These are phyloP conservation scores for Porcisia deanei DNA, from an alignment of 208 protist genomes.

Conservation along the genomic window DNA sequence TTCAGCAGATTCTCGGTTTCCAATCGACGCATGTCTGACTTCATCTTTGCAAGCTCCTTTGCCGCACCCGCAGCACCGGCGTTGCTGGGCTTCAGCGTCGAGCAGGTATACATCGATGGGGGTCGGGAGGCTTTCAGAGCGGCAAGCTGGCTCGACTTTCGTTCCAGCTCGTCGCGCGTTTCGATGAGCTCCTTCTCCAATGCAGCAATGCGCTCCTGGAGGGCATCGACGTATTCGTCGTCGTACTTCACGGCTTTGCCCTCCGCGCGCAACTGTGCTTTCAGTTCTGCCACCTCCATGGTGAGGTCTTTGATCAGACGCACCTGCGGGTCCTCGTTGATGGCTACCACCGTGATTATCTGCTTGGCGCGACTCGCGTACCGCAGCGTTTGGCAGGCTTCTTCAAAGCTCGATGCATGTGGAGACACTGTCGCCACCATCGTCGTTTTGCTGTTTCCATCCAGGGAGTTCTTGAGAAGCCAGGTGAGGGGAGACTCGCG, in stretches of 20 bases:
- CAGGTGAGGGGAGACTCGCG: slow-evolving; percentile 90
- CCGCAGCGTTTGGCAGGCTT: slow-evolving; percentile 92
- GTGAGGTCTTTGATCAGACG: slow-evolving; percentile 72
- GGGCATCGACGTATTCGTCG: slow-evolving; percentile 53
- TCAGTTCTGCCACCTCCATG: slow-evolving; percentile 69
- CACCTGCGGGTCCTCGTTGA: slow-evolving; percentile 94
- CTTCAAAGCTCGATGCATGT: slow-evolving; percentile 83
- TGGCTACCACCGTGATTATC: slow-evolving; percentile 89
- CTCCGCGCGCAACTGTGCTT: slow-evolving; percentile 41
- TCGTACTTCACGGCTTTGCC: slow-evolving; percentile 38
- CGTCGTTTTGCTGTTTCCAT: slow-evolving; percentile 92
- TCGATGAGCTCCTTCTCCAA: slow-evolving; percentile 50
- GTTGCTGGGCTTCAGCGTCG: slow-evolving; percentile 30
- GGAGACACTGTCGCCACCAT: slow-evolving; percentile 96
- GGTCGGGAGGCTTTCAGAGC: slow-evolving; percentile 29
- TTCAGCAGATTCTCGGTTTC: slow-evolving; percentile 40
- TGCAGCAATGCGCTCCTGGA: slow-evolving; percentile 41
- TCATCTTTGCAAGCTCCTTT: slow-evolving; percentile 41
- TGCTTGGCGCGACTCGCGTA: slow-evolving; percentile 91
- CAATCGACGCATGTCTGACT: slow-evolving; percentile 32
- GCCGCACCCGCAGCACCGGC: slow-evolving; percentile 19
- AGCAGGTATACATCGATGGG: background rate
- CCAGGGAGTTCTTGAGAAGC: slow-evolving; percentile 87
- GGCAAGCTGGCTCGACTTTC: slow-evolving; percentile 35
- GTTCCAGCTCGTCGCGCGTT: slow-evolving; percentile 38